Conservation (phyloP, 2,329 filamentous ascomycete genomes). For the Neonectria ditissima region DNA sequence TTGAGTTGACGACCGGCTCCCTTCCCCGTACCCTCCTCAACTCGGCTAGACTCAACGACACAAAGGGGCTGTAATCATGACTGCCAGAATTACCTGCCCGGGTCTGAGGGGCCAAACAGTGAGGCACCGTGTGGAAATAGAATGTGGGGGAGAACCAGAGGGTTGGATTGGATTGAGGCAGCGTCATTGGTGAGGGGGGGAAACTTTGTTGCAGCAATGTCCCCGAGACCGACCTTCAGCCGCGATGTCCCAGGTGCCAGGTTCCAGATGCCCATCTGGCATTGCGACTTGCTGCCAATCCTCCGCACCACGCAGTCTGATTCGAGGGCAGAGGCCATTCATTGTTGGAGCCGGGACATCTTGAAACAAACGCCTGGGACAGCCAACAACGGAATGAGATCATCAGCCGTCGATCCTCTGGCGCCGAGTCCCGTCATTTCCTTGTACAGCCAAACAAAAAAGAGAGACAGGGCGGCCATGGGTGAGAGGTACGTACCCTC, state of each 20-base stretch:
- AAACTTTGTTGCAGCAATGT: conserved; percentile 30
- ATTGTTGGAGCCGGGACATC: conserved; percentile 32
- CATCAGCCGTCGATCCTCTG: conserved; percentile 47
- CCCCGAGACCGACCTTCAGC: conserved; percentile 28
- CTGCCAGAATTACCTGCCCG: not conserved
- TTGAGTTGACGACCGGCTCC: conserved; percentile 1
- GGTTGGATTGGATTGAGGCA: conserved; percentile 32
- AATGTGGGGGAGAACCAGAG: conserved; percentile 39
- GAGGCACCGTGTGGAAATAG: conserved; percentile 20
- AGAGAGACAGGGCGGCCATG: conserved; percentile 22
- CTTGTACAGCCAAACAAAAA: conserved; percentile 35
- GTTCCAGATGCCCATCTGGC: conserved; percentile 29
- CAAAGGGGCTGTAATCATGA: conserved; percentile 3
- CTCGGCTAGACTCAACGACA: not conserved
- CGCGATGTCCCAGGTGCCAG: conserved; percentile 31
- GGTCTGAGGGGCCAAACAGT: conserved; percentile 2
- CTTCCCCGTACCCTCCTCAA: not conserved
- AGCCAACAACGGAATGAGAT: conserved; percentile 46
- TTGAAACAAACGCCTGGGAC: conserved; percentile 47
- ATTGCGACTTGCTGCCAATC: conserved; percentile 36
- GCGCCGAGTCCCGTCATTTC: conserved; percentile 46
- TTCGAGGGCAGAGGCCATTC: conserved; percentile 33
- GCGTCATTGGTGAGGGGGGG: conserved; percentile 37
- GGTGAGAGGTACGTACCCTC: conserved; percentile 22
- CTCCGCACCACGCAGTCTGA: conserved; percentile 30